Evolutionary conservation across 441 rosid genomes (phyloP).

Genomic region (Omphalea diandra): DNA sequence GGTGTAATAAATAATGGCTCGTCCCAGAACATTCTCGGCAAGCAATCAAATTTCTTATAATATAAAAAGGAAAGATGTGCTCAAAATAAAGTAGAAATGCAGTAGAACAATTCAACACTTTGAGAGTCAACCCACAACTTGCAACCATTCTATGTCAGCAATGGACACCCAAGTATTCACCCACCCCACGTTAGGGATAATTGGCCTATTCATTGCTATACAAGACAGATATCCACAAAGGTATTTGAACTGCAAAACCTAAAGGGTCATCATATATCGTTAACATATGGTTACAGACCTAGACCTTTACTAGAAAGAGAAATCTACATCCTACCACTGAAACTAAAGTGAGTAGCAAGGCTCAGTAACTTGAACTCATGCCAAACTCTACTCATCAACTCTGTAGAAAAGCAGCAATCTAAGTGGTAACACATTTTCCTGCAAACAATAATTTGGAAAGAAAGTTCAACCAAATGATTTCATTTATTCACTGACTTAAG

Average conservation of each 20-base stretch:
- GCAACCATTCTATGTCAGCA: constrained; percentile 26
- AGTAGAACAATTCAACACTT: not conserved
- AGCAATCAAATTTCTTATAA: not conserved
- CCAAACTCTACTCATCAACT: constrained; percentile 32
- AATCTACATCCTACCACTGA: constrained; percentile 21
- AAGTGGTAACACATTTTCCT: constrained; percentile 59
- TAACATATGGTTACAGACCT: constrained; percentile 12
- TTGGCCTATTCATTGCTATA: constrained; percentile 15
- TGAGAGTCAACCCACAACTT: not conserved
- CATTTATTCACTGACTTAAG: not conserved
- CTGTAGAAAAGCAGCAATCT: constrained; percentile 68
- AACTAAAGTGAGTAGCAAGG: constrained; percentile 18
- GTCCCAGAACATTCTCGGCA: not conserved
- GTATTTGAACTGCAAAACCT: constrained; percentile 10
- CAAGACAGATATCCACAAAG: constrained; percentile 26
- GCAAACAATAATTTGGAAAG: constrained; percentile 10
- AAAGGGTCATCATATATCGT: not conserved
- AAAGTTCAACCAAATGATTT: not conserved
- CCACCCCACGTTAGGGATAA: constrained; percentile 26
- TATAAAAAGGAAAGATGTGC: not conserved
- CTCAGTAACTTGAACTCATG: constrained; percentile 16
- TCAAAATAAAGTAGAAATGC: not conserved
- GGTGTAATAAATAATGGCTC: not conserved
- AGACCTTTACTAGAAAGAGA: constrained; percentile 13
- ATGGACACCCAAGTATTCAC: constrained; percentile 23